Conservation (phyloP, 805 yeast genomes). For the Cephaloascus fragrans region DNA sequence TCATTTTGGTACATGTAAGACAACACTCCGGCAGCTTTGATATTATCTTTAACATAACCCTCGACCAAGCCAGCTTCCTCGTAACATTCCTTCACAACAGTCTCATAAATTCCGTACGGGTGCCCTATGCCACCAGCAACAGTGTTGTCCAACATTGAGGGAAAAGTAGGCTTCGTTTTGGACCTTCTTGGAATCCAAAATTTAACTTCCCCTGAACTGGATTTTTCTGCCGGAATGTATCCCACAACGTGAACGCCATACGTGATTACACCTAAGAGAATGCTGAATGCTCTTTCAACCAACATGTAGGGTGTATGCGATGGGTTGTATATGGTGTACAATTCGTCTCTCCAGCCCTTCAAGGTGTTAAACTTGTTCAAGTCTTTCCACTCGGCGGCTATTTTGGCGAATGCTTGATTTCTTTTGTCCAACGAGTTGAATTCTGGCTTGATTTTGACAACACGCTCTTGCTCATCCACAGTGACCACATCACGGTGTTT, state of each 20-base stretch:
- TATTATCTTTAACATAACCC: conserved; percentile 34
- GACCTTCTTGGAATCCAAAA: conserved; percentile 87
- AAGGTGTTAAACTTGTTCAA: conserved; percentile 24
- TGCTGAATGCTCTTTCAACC: conserved; percentile 76
- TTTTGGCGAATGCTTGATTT: conserved; percentile 23
- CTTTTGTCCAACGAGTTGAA: conserved; percentile 30
- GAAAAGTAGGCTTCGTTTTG: conserved; percentile 72
- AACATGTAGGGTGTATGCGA: conserved; percentile 46
- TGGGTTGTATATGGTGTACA: conserved; percentile 61
- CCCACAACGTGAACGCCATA: conserved; percentile 90
- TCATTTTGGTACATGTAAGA: conserved; percentile 49
- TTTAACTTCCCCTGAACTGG: conserved; percentile 30
- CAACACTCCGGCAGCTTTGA: conserved; percentile 51
- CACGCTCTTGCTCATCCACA: conserved; percentile 13
- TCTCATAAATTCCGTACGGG: conserved; percentile 67
- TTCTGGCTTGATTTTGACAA: conserved; percentile 16
- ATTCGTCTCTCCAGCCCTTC: conserved; percentile 81
- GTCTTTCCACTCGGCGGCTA: conserved; percentile 33
- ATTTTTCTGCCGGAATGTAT: conserved; percentile 38
- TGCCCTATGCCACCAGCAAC: conserved; percentile 92
- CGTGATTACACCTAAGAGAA: conserved; percentile 75
- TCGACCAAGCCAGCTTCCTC: conserved; percentile 83
- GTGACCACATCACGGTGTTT: conserved; percentile 8
- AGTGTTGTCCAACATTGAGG: conserved; percentile 85
- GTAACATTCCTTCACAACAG: conserved; percentile 73